A percentile compares a stretch with the other conserved stretches of the same genome.
phyloP scores from a whole-genome alignment of 805 yeast genomes.

The Wickerhamomyces ciferrii region DNA sequence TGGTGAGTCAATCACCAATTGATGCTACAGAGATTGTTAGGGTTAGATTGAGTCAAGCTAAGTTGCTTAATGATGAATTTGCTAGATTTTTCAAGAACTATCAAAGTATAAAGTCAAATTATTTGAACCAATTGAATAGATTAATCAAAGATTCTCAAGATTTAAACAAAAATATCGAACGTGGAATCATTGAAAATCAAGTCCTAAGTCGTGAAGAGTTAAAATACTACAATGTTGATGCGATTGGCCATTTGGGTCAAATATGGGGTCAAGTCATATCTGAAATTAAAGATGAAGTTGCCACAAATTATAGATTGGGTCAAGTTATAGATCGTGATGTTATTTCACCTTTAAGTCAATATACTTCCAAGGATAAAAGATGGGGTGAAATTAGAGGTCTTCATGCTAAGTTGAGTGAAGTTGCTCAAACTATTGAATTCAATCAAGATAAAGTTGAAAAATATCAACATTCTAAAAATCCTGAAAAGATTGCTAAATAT shows the following conservation, averaged over 20 bases:
- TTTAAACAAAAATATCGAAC: slow-evolving; percentile 26
- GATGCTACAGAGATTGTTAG: slow-evolving; percentile 57
- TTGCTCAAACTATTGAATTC: slow-evolving; percentile 36
- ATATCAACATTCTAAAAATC: slow-evolving; percentile 16
- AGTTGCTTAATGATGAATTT: slow-evolving; percentile 51
- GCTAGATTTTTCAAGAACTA: slow-evolving; percentile 53
- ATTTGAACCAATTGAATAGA: slow-evolving; percentile 14
- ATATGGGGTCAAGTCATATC: slow-evolving; percentile 39
- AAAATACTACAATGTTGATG: slow-evolving; percentile 44
- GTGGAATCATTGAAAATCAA: slow-evolving; percentile 30
- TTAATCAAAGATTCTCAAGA: slow-evolving; percentile 21
- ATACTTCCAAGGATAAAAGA: slow-evolving; percentile 45
- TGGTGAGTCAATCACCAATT: slow-evolving; percentile 44
- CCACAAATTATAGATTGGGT: slow-evolving; percentile 43
- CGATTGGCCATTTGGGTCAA: slow-evolving; percentile 37
- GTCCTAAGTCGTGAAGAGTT: slow-evolving; percentile 38
- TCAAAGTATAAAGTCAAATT: slow-evolving; percentile 18
- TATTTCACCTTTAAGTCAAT: slow-evolving; percentile 47
- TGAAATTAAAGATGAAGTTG: slow-evolving; percentile 40
- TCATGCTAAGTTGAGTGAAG: slow-evolving; percentile 36
- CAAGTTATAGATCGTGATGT: slow-evolving; percentile 47
- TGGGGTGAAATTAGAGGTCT: slow-evolving; percentile 49
- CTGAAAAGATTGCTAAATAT: slow-evolving; percentile 26
- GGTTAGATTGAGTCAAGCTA: slow-evolving; percentile 50
- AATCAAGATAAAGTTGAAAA: slow-evolving; percentile 37